Conservation (phyloP, 768 basidiomycete genomes). For the Nidula microcarpa region DNA sequence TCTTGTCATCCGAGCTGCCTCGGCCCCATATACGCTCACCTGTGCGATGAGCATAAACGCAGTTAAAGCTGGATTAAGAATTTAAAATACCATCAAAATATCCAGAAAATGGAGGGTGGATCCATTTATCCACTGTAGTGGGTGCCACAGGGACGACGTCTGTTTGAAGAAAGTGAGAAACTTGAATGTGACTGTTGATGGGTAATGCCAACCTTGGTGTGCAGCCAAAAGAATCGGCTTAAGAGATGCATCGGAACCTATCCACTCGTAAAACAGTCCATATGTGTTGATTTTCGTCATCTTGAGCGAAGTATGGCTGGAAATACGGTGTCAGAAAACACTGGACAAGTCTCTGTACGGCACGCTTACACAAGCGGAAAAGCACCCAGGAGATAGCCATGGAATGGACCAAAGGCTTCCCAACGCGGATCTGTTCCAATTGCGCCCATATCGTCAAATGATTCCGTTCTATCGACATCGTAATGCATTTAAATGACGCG, state of each 20-base stretch:
- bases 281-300: conserved; percentile 76
- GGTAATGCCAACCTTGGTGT: conserved; percentile 52
- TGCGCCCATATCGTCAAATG: conserved; percentile 44
- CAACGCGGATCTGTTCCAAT: conserved; percentile 50
- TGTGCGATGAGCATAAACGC: conserved; percentile 7
- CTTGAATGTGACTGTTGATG: not conserved
- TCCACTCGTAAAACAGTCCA: conserved; percentile 73
- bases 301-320: conserved; percentile 53
- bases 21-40: conserved; percentile 69
- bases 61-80: not conserved
- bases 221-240: conserved; percentile 70
- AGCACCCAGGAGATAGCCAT: conserved; percentile 44
- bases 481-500: not conserved
- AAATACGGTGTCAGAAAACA: not conserved
- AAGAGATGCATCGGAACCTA: conserved; percentile 54
- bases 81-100: conserved; percentile 46
- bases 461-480: conserved; percentile 42
- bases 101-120: conserved; percentile 61
- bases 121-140: conserved; percentile 54
- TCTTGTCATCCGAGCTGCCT: conserved; percentile 75
- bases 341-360: not conserved
- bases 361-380: conserved; percentile 63
- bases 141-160: conserved; percentile 71
- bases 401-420: conserved; percentile 51
- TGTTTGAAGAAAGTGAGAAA: conserved; percentile 57